phyloP scores from a whole-genome alignment of 306 rosid species.

The Herpetospermum pedunculosum region DNA sequence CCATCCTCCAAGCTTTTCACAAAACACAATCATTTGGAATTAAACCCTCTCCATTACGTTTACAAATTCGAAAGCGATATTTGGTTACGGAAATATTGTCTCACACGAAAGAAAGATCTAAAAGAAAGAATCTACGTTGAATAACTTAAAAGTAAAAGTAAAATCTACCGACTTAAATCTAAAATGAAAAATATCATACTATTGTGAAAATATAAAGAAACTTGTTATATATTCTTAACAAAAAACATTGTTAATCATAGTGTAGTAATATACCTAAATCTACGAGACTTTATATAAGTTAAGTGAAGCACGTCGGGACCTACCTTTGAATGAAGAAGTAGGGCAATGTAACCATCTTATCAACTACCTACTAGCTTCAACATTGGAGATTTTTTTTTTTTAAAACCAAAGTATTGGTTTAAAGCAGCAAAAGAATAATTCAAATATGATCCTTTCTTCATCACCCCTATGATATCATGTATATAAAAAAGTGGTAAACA shows the following conservation, averaged over 20 bases:
- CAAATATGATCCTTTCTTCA: not conserved
- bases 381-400: too few relatives aligned
- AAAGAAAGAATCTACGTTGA: too few relatives aligned
- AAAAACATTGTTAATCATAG: too few relatives aligned
- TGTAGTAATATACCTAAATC: not conserved
- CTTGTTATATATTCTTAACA: not conserved
- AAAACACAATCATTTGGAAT: not conserved
- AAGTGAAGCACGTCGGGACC: not conserved
- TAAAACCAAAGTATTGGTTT: too few relatives aligned
- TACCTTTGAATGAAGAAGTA: not conserved
- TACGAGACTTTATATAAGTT: not conserved
- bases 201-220: too few relatives aligned
- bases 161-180: too few relatives aligned
- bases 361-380: constrained; percentile 2
- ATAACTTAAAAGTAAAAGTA: too few relatives aligned
- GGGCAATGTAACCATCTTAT: constrained; percentile 3
- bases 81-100: not conserved
- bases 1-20: not conserved
- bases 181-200: too few relatives aligned
- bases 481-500: not conserved
- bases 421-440: not conserved
- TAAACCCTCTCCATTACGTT: not conserved
- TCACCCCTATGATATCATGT: not conserved
- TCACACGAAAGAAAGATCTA: too few relatives aligned
- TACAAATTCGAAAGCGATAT: not conserved